phyloP scores from a whole-genome alignment of 2,329 filamentous ascomycete species.

The Aspergillus japonicus region DNA sequence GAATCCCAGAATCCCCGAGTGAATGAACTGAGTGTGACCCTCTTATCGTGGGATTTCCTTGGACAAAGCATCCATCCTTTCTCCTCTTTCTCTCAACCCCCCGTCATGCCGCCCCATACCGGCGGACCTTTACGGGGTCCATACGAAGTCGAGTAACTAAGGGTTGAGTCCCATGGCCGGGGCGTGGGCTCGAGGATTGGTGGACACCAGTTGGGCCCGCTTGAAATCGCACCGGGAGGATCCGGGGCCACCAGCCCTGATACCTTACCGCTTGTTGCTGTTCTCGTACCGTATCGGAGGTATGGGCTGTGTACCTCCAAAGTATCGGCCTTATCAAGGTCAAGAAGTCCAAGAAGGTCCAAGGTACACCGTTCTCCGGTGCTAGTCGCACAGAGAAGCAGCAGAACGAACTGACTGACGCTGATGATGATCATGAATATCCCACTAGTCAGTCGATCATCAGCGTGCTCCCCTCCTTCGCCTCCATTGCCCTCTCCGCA shows the following conservation, averaged over 20 bases:
- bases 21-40: slow-evolving; percentile 9
- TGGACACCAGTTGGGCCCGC: slow-evolving; percentile 6
- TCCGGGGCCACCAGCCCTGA: slow-evolving; percentile 14
- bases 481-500: neutral
- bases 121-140: neutral
- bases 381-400: neutral
- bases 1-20: neutral
- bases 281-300: slow-evolving; percentile 5
- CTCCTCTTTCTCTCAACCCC: neutral
- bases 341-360: neutral
- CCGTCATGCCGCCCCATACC: slow-evolving; percentile 4
- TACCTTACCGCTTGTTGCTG: neutral
- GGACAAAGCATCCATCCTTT: neutral
- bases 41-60: slow-evolving; percentile 8
- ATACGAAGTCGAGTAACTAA: slow-evolving; percentile 9
- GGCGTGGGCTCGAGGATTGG: slow-evolving; percentile 23
- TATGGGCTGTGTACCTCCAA: neutral
- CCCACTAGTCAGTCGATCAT: neutral
- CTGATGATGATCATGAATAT: neutral
- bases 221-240: slow-evolving; percentile 16
- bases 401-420: neutral
- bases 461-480: neutral
- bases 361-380: neutral
- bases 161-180: neutral
- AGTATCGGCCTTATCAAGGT: neutral